Conservation (phyloP, 441 rosid genomes). For the Eruca vesicaria region DNA sequence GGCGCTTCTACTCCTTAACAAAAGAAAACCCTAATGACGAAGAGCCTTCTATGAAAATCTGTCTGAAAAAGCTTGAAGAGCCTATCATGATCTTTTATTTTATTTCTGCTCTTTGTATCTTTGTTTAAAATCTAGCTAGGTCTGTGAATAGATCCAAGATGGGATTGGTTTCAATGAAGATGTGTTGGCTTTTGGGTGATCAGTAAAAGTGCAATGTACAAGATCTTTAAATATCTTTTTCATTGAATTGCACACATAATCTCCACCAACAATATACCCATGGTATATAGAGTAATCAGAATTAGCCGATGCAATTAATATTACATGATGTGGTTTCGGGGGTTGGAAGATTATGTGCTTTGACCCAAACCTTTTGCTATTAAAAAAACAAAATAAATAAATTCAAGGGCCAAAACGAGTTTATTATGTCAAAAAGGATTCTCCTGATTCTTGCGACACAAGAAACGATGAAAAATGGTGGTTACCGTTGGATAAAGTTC, state of each 20-base stretch:
- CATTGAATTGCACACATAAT: neutral
- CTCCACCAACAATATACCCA: neutral
- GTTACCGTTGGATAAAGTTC: constrained; percentile 54
- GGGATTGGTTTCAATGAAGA: constrained; percentile 3
- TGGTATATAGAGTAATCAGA: neutral
- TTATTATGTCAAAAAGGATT: constrained; percentile 33
- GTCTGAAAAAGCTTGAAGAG: neutral
- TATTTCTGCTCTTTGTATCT: neutral
- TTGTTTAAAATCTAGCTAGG: constrained; percentile 11
- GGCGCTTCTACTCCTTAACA: constrained; percentile 40
- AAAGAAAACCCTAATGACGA: neutral
- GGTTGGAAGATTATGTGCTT: no score
- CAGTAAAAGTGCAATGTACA: constrained; percentile 3
- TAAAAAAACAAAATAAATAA: constrained; percentile 14
- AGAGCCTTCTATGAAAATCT: neutral
- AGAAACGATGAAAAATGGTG: constrained; percentile 56
- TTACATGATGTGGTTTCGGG: no score
- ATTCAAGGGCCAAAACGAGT: constrained; percentile 47
- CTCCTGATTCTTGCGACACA: constrained; percentile 25
- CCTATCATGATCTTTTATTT: neutral
- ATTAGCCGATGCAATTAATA: neutral
- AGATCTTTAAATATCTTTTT: neutral
- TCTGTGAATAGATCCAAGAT: constrained; percentile 20
- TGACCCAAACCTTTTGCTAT: no score
- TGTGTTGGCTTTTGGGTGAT: constrained; percentile 10